A percentile compares a stretch with the other conserved stretches of the same genome.
These are phyloP conservation scores for Fusarium fujikuroi DNA, from an alignment of 2,329 filamentous ascomycete species.

Conservation along the genomic window DNA sequence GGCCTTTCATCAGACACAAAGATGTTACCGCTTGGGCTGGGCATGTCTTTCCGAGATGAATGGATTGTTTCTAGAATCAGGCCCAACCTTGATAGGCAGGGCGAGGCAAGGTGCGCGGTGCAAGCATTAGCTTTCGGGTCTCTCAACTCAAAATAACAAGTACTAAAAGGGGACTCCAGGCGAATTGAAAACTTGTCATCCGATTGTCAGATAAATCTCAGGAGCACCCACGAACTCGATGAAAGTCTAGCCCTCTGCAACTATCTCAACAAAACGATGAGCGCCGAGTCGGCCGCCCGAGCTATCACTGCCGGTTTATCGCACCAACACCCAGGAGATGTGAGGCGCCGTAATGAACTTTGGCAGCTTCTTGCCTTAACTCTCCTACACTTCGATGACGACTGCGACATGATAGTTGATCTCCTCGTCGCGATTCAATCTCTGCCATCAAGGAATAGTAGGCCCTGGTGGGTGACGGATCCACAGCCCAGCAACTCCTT, in stretches of 20 bases:
- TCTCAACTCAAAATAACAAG: neutral
- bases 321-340: too few species aligned
- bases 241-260: neutral
- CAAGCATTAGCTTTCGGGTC: neutral
- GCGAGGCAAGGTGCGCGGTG: neutral
- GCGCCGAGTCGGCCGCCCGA: neutral
- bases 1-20: accelerated
- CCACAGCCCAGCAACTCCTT: neutral
- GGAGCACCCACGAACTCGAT: neutral
- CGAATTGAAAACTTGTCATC: accelerated
- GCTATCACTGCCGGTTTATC: neutral
- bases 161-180: neutral
- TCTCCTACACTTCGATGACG: neutral
- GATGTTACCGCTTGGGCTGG: neutral
- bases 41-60: neutral
- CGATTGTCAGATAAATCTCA: neutral
- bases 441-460: neutral
- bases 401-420: neutral
- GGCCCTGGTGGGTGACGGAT: neutral
- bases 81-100: neutral
- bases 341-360: neutral
- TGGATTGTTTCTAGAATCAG: neutral
- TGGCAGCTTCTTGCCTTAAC: neutral
- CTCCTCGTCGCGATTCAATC: neutral
- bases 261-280: conserved; percentile 4